Conservation (phyloP, 176 grass and related monocot species). For the Melocanna baccifera region DNA sequence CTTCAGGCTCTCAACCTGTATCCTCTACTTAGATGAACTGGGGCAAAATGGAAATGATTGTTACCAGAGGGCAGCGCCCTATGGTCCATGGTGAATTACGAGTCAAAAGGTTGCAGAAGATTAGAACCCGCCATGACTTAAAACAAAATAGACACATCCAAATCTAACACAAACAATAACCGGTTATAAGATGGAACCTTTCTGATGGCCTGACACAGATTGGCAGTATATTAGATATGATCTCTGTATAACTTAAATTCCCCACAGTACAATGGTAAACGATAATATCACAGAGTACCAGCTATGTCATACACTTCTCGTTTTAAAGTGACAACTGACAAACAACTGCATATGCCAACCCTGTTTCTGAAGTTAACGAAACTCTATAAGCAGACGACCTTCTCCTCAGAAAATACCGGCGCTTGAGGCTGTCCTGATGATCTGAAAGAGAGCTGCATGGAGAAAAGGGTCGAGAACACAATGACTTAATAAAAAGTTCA, state of each 20-base stretch:
- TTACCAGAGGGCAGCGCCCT: not conserved
- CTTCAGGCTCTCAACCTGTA: not conserved
- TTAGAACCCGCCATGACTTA: not conserved
- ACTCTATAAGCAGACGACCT: not conserved
- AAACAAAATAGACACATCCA: not conserved
- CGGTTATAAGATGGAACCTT: not conserved
- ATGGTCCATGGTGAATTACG: not conserved
- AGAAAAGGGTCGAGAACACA: not conserved
- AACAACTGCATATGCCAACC: constrained; percentile 30
- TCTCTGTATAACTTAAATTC: constrained; percentile 17
- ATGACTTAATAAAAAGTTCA: not conserved
- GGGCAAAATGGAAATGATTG: not conserved
- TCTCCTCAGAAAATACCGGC: constrained; percentile 44
- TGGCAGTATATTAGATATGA: constrained; percentile 10
- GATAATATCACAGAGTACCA: constrained; percentile 23
- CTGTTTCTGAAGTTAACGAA: not conserved
- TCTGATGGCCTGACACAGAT: not conserved
- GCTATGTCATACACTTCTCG: constrained; percentile 21
- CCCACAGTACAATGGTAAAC: constrained; percentile 13
- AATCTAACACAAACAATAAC: not conserved
- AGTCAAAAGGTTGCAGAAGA: not conserved
- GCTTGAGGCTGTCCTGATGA: constrained; percentile 81
- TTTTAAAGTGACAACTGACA: constrained; percentile 8
- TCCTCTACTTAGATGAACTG: not conserved
- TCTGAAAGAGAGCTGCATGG: constrained; percentile 88